Evolutionary conservation across 116 monocot species (phyloP), one percentile per base, ranked within the genome.

Genomic region (Dioscorea cayenensis): DNA sequence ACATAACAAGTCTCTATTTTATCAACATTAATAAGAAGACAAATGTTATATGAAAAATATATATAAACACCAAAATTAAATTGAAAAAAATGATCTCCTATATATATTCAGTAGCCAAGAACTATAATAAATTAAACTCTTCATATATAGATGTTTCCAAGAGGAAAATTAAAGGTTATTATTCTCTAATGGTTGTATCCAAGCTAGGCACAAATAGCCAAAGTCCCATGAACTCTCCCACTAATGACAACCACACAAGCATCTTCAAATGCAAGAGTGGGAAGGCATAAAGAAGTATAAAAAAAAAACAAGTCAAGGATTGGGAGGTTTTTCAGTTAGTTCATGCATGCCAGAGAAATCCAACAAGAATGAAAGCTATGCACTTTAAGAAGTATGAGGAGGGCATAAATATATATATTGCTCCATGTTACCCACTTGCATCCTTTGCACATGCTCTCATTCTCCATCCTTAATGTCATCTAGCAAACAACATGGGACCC

Each of bases 381-480:
- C 62, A 20, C 22, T 20, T 62, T 20, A 7, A 62, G 18, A 62
- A 22, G 6, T 62, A 27, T 11, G 62, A 23, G 61, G 23, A n/a
- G 10, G 21, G 59, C 16, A 19, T 19, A 21, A 5, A 60, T 62
- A 19, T 19, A 21, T 6, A 60, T 62, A 23, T 21, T 62, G 22
- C 62, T 62, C 62, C 62, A 65, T 65, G 35, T 65, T 65, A 29
- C 65, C 65, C 65, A 28, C 65, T 65, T 62, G 23, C 22, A 0
- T 62, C 62, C 59, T 62, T 27, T 62, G 62, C 62, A 62, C 62
- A 62, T 62, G 62, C 62, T 5, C 62, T 62, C 27, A 5, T 22
- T 23, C 25, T 62, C 62, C 23, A 20, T 21, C 23, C 62, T 27
- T 20, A 32, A 32, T 32, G 18, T 12, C 23, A 10, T 62, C 20